Evolutionary conservation across 2,329 filamentous ascomycete species (phyloP), one percentile per base, ranked within the genome.

Genomic region (Monilinia polystroma): DNA sequence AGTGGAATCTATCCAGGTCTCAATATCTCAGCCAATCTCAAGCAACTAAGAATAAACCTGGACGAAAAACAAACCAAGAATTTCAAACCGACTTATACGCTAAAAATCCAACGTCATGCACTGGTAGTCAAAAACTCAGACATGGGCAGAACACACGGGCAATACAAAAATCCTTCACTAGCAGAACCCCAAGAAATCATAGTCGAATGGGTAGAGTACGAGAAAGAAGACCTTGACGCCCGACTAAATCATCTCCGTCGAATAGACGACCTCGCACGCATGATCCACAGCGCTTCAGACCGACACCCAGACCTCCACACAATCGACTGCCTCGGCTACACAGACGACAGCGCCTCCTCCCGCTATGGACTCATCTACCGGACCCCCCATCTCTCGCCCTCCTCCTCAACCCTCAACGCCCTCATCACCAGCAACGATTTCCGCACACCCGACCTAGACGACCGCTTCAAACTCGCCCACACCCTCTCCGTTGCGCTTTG

Each of bases 121-220:
- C 75, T 82, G 29, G 69, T 69, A 1, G 65, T 77, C 18, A 62
- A 68, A 41, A 66, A 72, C 23, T 59, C 67, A 16, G 71, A 71
- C 7, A 54, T 63, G 29, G 72, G 68, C 68, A 68, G 73, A 26
- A 75, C 77, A 49, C 76, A 75, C 47, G 78, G 75, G 32, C 77
- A 75, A 1, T 76, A 74, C 7, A 77, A 80, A 59, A 76, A 76
- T 26, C 69, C 70, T 1, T 75, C 73, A 0, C 76, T 76, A 18
- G 73, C 63, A 11, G 57, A 58, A 11, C 47, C 52, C 10, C 65
- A 72, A 18, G 68, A 78, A 63, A 79, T 81, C 23, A 67, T 81
- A 29, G 72, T 82, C 63, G 80, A 82, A 67, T 82, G 80, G 80
- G 77, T 82, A 18, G 75, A 78, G 59, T 82, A 82, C 68, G 81